Conservation (phyloP, 352 stramenopile genomes). For the Pythium aristosporum region DNA sequence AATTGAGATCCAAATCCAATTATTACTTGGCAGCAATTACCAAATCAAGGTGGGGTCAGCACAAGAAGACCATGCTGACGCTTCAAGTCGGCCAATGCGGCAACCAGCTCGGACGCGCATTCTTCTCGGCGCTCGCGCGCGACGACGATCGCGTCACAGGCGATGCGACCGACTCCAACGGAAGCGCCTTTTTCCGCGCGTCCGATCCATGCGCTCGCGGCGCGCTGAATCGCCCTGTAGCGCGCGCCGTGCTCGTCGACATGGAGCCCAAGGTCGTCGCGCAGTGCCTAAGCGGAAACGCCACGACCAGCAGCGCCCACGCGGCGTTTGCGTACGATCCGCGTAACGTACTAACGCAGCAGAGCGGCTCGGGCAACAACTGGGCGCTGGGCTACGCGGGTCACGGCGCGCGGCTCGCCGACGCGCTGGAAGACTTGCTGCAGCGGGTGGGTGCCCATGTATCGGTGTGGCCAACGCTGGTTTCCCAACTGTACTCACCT, state of each 20-base stretch:
- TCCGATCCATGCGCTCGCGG: neutral
- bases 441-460: constrained; percentile 10
- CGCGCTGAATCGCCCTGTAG: constrained; percentile 14
- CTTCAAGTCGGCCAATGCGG: constrained; percentile 79
- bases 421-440: constrained; percentile 52
- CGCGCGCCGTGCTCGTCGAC: constrained; percentile 75
- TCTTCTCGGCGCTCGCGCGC: constrained; percentile 61
- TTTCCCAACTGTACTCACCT: neutral
- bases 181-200: constrained; percentile 38
- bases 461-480: neutral
- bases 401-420: constrained; percentile 43
- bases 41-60: neutral
- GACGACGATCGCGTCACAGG: constrained; percentile 22
- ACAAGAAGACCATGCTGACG: constrained; percentile 46
- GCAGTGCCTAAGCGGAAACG: constrained; percentile 34
- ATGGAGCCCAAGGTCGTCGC: constrained; percentile 84
- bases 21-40: neutral
- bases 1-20: neutral
- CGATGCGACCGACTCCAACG: neutral
- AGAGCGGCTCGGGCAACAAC: constrained; percentile 80
- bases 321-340: constrained; percentile 34
- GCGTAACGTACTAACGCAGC: constrained; percentile 48
- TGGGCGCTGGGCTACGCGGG: constrained; percentile 68
- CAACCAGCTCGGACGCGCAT: constrained; percentile 63
- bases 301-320: neutral